phyloP scores from a whole-genome alignment of 2,329 filamentous ascomycete species.

The Domatiomyces globalis region DNA sequence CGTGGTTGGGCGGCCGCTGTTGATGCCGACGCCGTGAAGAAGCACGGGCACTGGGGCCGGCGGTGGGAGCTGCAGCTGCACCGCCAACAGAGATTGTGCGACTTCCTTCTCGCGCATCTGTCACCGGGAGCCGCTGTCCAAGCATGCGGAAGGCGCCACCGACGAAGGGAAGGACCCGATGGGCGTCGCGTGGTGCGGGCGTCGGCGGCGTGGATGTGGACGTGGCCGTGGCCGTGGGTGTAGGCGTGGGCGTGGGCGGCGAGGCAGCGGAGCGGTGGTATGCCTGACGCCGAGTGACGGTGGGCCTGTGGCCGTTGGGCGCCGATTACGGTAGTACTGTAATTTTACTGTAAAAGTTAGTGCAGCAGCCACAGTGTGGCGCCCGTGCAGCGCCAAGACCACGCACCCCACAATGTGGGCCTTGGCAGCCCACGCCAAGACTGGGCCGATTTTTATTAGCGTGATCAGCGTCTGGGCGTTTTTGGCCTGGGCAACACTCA shows the following conservation, averaged over 20 bases:
- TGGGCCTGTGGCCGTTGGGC: too few relatives aligned
- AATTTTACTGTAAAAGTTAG: too few relatives aligned
- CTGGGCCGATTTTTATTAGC: neutral
- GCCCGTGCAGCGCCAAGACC: too few relatives aligned
- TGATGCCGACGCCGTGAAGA: neutral
- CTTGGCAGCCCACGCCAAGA: neutral
- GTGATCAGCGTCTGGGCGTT: neutral
- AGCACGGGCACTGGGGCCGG: neutral
- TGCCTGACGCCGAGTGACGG: too few relatives aligned
- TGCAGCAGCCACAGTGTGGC: too few relatives aligned
- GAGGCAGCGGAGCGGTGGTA: too few relatives aligned
- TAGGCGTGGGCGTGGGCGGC: too few relatives aligned
- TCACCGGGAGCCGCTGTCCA: neutral
- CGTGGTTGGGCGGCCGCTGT: neutral
- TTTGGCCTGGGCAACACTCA: neutral
- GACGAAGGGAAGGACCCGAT: neutral
- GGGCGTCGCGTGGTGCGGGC: too few relatives aligned
- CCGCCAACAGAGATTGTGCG: neutral
- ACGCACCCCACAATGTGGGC: neutral
- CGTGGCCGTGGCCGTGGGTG: too few relatives aligned
- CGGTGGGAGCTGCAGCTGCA: constrained; percentile 5
- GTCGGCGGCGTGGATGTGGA: too few relatives aligned
- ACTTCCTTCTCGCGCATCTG: neutral
- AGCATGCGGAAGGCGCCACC: neutral
- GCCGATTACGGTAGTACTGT: too few relatives aligned